Evolutionary conservation across 345 rosid species (phyloP).

Genomic region (Leavenworthia alabamica): DNA sequence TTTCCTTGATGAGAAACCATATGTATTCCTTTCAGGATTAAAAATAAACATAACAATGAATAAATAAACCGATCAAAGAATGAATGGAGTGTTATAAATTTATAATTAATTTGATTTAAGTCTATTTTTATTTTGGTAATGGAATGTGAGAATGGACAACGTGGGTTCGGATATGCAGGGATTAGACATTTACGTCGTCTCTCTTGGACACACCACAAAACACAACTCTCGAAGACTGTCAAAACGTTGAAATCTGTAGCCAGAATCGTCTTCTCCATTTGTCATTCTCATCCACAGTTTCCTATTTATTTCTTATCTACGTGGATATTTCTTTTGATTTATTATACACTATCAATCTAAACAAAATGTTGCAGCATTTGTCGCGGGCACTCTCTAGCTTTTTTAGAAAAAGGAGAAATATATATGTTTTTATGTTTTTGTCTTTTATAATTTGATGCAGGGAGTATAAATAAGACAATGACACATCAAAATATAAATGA

Average conservation of each 20-base stretch:
- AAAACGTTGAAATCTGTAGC: constrained; percentile 69
- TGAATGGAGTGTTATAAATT: neutral
- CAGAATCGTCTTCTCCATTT: constrained; percentile 83
- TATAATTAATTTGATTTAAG: neutral
- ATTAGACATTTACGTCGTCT: constrained; percentile 52
- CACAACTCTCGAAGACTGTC: constrained; percentile 63
- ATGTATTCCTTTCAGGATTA: neutral
- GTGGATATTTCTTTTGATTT: constrained; percentile 13
- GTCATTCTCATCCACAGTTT: constrained; percentile 65
- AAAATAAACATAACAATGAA: neutral
- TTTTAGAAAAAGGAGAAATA: neutral
- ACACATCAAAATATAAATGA: constrained; percentile 8
- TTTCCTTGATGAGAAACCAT: neutral
- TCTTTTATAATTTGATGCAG: neutral
- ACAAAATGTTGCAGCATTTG: constrained; percentile 35
- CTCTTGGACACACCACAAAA: constrained; percentile 21
- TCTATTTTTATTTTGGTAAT: neutral
- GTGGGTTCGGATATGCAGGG: constrained; percentile 49
- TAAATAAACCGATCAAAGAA: constrained; percentile 5
- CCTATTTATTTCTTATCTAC: constrained; percentile 8
- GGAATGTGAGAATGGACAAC: constrained; percentile 40
- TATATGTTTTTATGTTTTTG: neutral
- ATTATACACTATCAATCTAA: constrained; percentile 23
- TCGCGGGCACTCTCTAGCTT: constrained; percentile 32
- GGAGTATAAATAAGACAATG: constrained; percentile 16